Percentiles rank a stretch among this genome's conserved stretches.
phyloP scores from a whole-genome alignment of 345 rosid species.

The Streptanthus diversifolius region DNA sequence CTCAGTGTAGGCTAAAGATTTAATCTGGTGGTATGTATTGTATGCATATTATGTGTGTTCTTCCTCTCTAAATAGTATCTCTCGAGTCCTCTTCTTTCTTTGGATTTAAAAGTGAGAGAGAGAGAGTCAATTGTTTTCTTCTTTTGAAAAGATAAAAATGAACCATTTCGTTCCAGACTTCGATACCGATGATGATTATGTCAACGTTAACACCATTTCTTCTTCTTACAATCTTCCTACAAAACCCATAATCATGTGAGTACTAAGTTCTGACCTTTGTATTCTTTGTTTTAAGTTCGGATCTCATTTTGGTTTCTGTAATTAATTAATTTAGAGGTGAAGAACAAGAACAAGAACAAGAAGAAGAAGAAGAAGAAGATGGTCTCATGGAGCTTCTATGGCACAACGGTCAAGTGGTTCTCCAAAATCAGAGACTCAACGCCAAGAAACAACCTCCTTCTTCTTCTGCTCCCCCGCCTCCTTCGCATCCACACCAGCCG shows the following conservation, averaged over 20 bases:
- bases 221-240: conserved; percentile 45
- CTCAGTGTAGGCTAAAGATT: no score
- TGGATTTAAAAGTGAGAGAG: neutral
- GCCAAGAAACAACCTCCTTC: conserved; percentile 42
- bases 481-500: conserved; percentile 13
- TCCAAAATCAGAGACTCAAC: conserved; percentile 57
- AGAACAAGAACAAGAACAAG: no score
- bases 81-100: conserved; percentile 15
- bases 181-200: conserved; percentile 48
- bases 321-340: conserved; percentile 31
- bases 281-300: neutral
- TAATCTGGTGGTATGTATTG: no score
- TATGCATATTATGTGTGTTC: no score
- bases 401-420: conserved; percentile 84
- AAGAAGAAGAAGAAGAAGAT: conserved; percentile 39
- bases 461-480: conserved; percentile 8
- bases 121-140: neutral
- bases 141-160: conserved; percentile 33
- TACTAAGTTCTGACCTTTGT: conserved; percentile 1
- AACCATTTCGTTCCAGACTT: conserved; percentile 73
- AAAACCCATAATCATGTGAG: conserved; percentile 53
- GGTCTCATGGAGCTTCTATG: conserved; percentile 87
- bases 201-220: conserved; percentile 23
- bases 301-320: conserved; percentile 4
- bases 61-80: no score